These are phyloP conservation scores for Astragalus glycyphyllos DNA, from an alignment of 306 rosid species.

Conservation along the genomic window DNA sequence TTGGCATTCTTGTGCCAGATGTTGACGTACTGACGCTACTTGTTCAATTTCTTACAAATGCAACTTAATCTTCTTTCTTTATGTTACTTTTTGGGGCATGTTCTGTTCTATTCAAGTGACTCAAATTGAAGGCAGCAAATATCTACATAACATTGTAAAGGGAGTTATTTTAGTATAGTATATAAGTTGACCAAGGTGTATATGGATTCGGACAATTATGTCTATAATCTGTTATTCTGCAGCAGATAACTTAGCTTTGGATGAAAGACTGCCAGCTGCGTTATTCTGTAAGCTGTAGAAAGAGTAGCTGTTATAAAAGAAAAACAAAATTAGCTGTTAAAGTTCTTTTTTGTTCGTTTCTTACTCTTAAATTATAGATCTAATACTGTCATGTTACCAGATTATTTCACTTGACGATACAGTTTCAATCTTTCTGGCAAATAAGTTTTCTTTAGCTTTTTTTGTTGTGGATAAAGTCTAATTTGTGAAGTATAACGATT, in stretches of 20 bases:
- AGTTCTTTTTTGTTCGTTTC: too few relatives aligned
- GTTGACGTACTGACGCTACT: neutral
- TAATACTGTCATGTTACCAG: too few relatives aligned
- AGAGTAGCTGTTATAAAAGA: neutral
- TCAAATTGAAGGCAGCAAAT: constrained; percentile 15
- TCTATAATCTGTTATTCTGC: neutral
- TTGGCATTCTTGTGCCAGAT: neutral
- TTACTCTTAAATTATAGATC: too few relatives aligned
- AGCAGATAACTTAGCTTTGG: too few relatives aligned
- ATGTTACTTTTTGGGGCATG: neutral
- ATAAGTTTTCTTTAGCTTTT: neutral
- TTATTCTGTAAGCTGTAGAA: neutral
- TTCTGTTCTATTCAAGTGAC: constrained; percentile 29
- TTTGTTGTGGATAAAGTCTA: neutral
- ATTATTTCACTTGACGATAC: neutral
- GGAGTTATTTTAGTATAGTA: constrained; percentile 3
- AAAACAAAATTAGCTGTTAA: too few relatives aligned
- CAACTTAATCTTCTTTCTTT: neutral
- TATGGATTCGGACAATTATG: neutral
- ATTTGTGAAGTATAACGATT: neutral
- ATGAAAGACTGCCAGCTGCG: neutral
- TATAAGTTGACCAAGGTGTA: constrained; percentile 6
- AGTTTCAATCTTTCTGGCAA: neutral
- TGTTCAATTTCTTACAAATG: constrained; percentile 5
- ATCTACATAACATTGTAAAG: neutral